Base-by-base conservation (phyloP, 331 rosid genomes). In the Acacia pycnantha region DNA sequence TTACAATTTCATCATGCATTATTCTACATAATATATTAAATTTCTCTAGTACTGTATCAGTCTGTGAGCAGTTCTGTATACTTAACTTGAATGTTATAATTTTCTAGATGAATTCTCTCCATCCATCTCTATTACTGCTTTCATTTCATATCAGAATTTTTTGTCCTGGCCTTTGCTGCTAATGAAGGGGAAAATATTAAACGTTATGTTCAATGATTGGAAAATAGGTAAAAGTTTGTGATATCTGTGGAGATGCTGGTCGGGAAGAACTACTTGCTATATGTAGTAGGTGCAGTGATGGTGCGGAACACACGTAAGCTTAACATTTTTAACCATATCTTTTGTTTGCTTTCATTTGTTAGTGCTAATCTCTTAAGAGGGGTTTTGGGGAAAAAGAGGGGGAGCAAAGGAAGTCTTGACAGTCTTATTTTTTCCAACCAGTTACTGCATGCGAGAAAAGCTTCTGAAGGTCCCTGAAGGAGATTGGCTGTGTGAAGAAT, bases 181-280 rank as follows among this genome's bases (percentile, higher is more conserved):
- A 75, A 13, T 29, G 31, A 58, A 33, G 33, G 61, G 22, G 43
- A 29, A 31, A 16, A 24, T 37, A 44, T 58, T 29, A 41, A 6
- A 11, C 31, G 37, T 66, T 40, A 81, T 46, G 58, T 65, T 75
- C 58, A 27, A 73, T 77, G 54, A 62, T 84, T 76, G 87, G 87
- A 70, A 44, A 78, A 85, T 90, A 95, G 98, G 91, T 93, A 41
- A 93, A 95, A 80, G 97, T 95, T 46, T 95, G 98, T 85, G 98
- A 95, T 89, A 95, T 95, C 68, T 95, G 98, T 79, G 98, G 98
- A 79, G 98, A 95, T 83, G 89, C 98, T 69, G 98, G 98, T 70
- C 97, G 96, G 33, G 98, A 93, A 76, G 92, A 93, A 72, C 65
- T 81, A 82, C 98, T 95, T 82, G 98, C 96, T 81, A 89, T 89